Base-by-base conservation (phyloP, 176 grass and related monocot species). In the Eleusine coracana region DNA sequence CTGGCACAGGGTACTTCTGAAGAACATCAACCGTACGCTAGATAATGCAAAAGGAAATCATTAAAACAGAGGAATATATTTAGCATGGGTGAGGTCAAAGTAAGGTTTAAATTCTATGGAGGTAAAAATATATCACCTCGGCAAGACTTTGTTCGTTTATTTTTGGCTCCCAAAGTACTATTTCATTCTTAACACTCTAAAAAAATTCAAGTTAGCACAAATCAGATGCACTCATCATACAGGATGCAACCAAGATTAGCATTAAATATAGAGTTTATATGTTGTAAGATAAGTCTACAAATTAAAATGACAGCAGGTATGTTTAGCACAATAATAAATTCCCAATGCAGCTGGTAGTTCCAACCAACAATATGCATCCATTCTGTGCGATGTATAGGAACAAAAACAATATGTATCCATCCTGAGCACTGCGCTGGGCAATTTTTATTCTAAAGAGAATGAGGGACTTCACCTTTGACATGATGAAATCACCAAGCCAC, bases 111-210 rank as follows among this genome's bases (percentile, higher is more conserved):
- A 21, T 82, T 77, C 4, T 29, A 34, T 28, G 76, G 3, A 59
- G 17, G 39, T 49, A 66, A 64, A 73, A 73, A 16, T 79, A 82
- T 90, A 84, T 96, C 39, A 95, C 96, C 92, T 98, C 96, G 51
- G 87, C 87, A 42, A 89, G 70, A 87, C 36, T 92, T 80, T 92
- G 87, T 37, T 98, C 96, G 83, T 98, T 95, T 50, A 91, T 95
- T 83, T 93, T 96, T 45, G 96, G 87, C 70, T 98, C 93, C 96
- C 96, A 98, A 49, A 98, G 45, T 25, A 96, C 83, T 73, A 92
- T 98, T 88, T 98, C 96, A 87, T 95, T 93, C 59, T 98, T 91
- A 84, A 95, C 96, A 85, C 96, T 93, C 93, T 98, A 83, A 59
- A 94, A 74, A 80, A 15, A 15, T 87, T 39, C 73, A 88, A 82